Base-by-base conservation (phyloP, 2,329 filamentous ascomycete genomes). In the Calcarisporium arbuscula region DNA sequence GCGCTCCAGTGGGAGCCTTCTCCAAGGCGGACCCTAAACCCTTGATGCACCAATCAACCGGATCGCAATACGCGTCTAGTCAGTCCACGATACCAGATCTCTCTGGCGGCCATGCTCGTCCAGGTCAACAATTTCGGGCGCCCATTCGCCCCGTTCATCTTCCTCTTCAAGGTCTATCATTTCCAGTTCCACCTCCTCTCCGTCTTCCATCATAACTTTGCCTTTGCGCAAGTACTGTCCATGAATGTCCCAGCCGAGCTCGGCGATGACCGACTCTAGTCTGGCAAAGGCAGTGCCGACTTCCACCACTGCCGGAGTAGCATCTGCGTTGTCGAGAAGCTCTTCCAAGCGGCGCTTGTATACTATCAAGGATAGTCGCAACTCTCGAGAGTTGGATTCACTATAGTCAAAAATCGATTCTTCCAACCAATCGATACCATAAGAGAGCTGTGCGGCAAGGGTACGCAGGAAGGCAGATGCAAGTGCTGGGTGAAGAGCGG, bases 281-380 rank as follows among this genome's bases (percentile, higher is more conserved):
- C 48, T 47, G 1, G 56, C 42, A 46, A 79, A 77, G 5, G 69
- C 67, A 6, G 58, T 56, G 11, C 64, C 62, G 7, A 73, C 67
- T 2, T 56, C 59, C 3, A 57, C 54, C 38, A 71, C 65, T 6
- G 66, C 64, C 0, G 53, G 41, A 3, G 61, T 62, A 25, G 61
- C 47, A 5, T 42, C 36, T n/a, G n/a, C n/a, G 9, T 47, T 43
- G 9, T 57, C 58, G 6, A 62, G 51, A 19, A 62, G 44, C 46
- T 74, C 70, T 23, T 70, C 61, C 8, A 80, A 55, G 8, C 67
- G 65, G 3, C 65, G 61, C 45, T 72, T 74, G 60, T 77, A 81
- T 8, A 67, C 58, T 0, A 64, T 68, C 28, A 81, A 58, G 5
- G 68, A 57, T 9, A 65, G 55, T 23, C 64, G 65, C 28, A 80